phyloP scores from a whole-genome alignment of 768 basidiomycete genomes.

The Chiua virens region DNA sequence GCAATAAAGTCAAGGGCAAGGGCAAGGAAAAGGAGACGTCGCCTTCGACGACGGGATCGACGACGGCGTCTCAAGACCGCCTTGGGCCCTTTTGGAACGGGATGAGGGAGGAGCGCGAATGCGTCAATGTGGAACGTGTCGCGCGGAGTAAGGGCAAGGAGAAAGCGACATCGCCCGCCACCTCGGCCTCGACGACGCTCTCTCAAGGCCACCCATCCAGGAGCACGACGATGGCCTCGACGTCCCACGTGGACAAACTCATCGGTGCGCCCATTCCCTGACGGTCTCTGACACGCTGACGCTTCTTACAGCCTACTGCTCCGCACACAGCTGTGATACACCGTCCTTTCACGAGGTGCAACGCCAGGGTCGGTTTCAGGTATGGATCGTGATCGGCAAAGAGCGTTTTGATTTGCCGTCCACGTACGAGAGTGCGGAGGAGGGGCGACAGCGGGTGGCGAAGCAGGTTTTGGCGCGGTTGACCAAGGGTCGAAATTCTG shows the following conservation, averaged over 20 bases:
- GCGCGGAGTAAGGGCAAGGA: constrained; percentile 5
- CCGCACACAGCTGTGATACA: constrained; percentile 9
- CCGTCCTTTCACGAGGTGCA: constrained; percentile 38
- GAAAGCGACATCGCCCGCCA: constrained; percentile 4
- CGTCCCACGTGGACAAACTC: constrained; percentile 16
- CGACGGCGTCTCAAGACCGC: neutral
- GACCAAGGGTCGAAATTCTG: constrained; percentile 19
- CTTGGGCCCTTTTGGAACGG: neutral
- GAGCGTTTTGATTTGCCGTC: constrained; percentile 45
- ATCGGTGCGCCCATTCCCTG: constrained; percentile 5
- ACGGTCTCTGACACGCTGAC: neutral
- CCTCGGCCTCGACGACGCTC: neutral
- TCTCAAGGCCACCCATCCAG: neutral
- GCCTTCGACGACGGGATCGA: neutral
- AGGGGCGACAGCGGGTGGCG: constrained; percentile 44
- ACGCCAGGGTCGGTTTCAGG: constrained; percentile 28
- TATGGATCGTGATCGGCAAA: constrained; percentile 48
- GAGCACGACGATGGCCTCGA: neutral
- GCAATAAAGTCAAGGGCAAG: constrained; percentile 9
- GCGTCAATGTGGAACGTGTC: neutral
- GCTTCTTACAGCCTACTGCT: constrained; percentile 23
- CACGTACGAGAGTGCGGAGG: constrained; percentile 36
- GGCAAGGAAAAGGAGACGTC: constrained; percentile 14
- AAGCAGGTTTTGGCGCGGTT: constrained; percentile 44
- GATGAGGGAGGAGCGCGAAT: neutral